Conservation (phyloP, 306 rosid genomes). For the Sesbania bispinosa region DNA sequence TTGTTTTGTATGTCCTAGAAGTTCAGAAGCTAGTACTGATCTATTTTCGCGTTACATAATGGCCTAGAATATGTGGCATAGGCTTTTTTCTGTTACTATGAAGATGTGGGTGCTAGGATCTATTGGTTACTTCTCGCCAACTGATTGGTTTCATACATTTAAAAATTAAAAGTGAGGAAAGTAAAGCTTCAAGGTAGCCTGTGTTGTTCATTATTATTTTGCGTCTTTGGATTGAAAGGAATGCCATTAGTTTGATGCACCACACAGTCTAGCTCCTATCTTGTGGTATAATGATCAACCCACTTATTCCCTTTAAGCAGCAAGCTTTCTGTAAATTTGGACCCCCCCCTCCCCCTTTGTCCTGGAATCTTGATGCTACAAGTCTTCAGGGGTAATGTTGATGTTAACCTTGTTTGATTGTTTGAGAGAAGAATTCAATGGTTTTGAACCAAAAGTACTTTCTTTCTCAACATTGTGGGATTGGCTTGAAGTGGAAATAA, state of each 20-base stretch:
- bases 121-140: background rate
- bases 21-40: background rate
- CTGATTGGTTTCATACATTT: background rate
- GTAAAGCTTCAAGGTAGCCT: background rate
- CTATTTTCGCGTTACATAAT: background rate
- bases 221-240: no score
- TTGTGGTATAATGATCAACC: background rate
- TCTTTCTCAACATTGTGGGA: background rate
- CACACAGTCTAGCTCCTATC: background rate
- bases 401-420: background rate
- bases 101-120: background rate
- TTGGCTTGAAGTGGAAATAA: constrained; percentile 1
- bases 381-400: background rate
- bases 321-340: background rate
- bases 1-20: background rate
- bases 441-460: background rate
- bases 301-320: background rate
- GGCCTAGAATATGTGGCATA: background rate
- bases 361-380: background rate
- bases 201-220: background rate
- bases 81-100: background rate
- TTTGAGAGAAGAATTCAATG: background rate
- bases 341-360: background rate
- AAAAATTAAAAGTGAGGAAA: background rate
- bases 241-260: no score